phyloP scores from a whole-genome alignment of 192 early-diverging fungal species.

The Mycoemilia scoparia region DNA sequence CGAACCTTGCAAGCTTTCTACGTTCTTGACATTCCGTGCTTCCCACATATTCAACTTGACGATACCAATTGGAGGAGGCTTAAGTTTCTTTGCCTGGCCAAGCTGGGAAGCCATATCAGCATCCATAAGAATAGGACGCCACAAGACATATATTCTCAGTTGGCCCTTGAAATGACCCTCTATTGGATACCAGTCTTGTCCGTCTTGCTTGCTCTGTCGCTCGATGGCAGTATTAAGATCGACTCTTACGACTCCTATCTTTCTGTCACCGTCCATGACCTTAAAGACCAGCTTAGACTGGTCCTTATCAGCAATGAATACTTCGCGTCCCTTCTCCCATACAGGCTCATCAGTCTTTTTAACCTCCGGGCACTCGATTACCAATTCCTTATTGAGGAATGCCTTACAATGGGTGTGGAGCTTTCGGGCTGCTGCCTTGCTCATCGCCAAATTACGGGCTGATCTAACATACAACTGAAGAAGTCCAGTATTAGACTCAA shows the following conservation, averaged over 20 bases:
- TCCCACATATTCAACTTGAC: constrained; percentile 55
- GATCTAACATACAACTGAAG: constrained; percentile 46
- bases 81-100: constrained; percentile 23
- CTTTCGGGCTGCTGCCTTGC: constrained; percentile 22
- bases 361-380: constrained; percentile 39
- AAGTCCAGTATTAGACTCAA: constrained; percentile 49
- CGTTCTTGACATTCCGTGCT: constrained; percentile 65
- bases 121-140: constrained; percentile 66
- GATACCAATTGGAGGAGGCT: constrained; percentile 52
- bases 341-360: constrained; percentile 62
- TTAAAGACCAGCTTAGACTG: constrained; percentile 36
- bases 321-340: constrained; percentile 52
- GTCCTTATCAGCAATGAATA: constrained; percentile 54
- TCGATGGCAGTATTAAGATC: constrained; percentile 20
- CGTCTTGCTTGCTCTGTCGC: constrained; percentile 22
- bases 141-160: constrained; percentile 45
- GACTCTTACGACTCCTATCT: constrained; percentile 17
- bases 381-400: constrained; percentile 29
- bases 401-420: constrained; percentile 36
- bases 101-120: constrained; percentile 32
- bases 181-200: constrained; percentile 47
- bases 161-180: constrained; percentile 31
- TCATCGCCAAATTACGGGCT: constrained; percentile 40
- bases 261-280: constrained; percentile 33
- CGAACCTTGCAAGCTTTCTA: constrained; percentile 53